A percentile compares a stretch with the other conserved stretches of the same genome.
Conservation (phyloP, 345 rosid species). For the Psidium guajava region DNA sequence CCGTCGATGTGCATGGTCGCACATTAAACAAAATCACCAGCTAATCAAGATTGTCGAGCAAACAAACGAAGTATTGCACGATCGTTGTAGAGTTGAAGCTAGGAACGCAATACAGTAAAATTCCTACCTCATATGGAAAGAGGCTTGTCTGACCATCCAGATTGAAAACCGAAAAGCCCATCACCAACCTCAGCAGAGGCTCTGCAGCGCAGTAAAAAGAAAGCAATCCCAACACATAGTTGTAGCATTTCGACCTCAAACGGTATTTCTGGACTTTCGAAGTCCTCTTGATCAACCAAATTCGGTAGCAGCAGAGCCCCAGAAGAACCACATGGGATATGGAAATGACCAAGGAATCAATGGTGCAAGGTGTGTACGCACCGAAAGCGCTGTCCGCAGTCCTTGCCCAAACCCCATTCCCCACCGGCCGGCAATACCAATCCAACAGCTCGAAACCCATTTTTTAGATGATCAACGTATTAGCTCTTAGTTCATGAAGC, state of each 20-base stretch:
- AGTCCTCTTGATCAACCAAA: slow-evolving; percentile 49
- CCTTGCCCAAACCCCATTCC: slow-evolving; percentile 52
- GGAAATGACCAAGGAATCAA: slow-evolving; percentile 49
- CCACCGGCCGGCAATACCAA: slow-evolving; percentile 80
- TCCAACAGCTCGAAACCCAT: slow-evolving; percentile 58
- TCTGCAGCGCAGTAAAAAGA: slow-evolving; percentile 60
- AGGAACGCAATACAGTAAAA: not conserved
- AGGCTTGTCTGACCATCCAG: slow-evolving; percentile 41
- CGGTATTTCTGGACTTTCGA: slow-evolving; percentile 45
- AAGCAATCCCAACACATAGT: slow-evolving; percentile 43
- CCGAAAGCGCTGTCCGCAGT: slow-evolving; percentile 60
- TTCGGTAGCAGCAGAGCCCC: slow-evolving; percentile 58
- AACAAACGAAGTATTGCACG: not conserved
- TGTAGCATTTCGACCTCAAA: slow-evolving; percentile 57
- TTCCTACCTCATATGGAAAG: slow-evolving; percentile 78
- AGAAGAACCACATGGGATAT: slow-evolving; percentile 63
- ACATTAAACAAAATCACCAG: not conserved
- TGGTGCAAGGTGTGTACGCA: slow-evolving; percentile 61
- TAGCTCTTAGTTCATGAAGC: not conserved
- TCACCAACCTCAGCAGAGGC: slow-evolving; percentile 61
- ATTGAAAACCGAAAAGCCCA: slow-evolving; percentile 55
- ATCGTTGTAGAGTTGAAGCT: not conserved
- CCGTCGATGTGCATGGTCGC: not conserved
- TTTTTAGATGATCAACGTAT: not conserved
- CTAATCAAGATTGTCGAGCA: not conserved